phyloP scores from a whole-genome alignment of 495 filamentous ascomycete genomes.

The Cairneyella variabilis region DNA sequence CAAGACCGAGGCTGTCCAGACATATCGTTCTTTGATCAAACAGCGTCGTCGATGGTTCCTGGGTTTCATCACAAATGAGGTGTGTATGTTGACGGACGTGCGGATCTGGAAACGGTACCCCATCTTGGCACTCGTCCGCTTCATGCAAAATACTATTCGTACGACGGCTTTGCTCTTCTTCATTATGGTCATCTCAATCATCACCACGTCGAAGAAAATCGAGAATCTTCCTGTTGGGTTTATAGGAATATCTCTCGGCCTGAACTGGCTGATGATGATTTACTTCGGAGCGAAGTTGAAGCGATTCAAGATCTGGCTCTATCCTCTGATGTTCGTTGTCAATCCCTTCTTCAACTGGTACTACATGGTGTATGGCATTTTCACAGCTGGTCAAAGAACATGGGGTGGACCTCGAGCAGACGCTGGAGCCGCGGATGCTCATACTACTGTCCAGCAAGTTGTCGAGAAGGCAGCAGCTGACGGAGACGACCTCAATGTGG shows the following conservation, averaged over 20 bases:
- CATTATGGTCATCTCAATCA: constrained; percentile 84
- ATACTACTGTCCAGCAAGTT: constrained; percentile 78
- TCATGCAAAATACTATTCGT: constrained; percentile 95
- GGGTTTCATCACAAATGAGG: constrained; percentile 97
- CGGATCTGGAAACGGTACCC: constrained; percentile 91
- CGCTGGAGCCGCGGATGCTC: constrained; percentile 74
- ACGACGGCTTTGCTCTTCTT: constrained; percentile 95
- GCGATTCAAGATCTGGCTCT: constrained; percentile 90
- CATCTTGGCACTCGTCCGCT: constrained; percentile 79
- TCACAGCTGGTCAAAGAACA: constrained; percentile 91
- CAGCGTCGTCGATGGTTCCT: constrained; percentile 96
- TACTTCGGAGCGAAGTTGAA: constrained; percentile 88
- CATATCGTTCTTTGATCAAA: constrained; percentile 81
- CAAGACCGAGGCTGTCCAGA: constrained; percentile 96
- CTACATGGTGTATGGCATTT: constrained; percentile 87
- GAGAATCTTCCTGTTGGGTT: constrained; percentile 85
- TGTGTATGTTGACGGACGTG: constrained; percentile 95
- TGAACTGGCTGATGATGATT: constrained; percentile 95
- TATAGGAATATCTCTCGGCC: constrained; percentile 88
- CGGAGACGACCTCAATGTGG: constrained; percentile 89
- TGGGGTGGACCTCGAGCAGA: constrained; percentile 96
- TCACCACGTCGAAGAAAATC: constrained; percentile 77
- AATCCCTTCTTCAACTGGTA: constrained; percentile 99
- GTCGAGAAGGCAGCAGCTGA: constrained; percentile 73
- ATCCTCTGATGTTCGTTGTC: constrained; percentile 91